Evolutionary conservation across 2,329 filamentous ascomycete species (phyloP).

Genomic region (Piedraia hortae): DNA sequence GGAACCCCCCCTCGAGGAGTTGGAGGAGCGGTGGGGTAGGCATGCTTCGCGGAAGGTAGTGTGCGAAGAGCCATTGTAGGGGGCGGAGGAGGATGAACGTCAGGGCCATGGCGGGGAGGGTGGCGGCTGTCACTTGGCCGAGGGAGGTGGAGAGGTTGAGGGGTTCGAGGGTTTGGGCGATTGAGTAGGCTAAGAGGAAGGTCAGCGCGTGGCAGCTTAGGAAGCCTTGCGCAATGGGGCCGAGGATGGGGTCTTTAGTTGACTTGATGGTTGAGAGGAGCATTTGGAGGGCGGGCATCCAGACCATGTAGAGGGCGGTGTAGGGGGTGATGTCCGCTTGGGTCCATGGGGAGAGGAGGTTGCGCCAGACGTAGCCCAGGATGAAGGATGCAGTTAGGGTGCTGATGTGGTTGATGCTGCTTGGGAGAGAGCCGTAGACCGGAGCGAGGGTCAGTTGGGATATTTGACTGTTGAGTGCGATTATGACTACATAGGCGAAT

Average conservation of each 20-base stretch:
- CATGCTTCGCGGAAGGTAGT: conserved; percentile 1
- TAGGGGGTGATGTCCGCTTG: conserved; percentile 21
- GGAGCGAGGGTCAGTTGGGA: conserved; percentile 58
- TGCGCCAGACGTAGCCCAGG: conserved; percentile 38
- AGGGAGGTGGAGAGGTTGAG: conserved; percentile 2
- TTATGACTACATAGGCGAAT: conserved; percentile 13
- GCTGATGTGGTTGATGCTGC: conserved; percentile 42
- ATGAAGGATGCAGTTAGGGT: conserved; percentile 35
- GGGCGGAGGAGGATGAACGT: conserved; percentile 2
- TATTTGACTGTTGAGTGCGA: conserved; percentile 37
- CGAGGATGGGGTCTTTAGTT: conserved; percentile 36
- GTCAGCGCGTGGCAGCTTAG: conserved; percentile 35
- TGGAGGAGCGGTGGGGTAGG: conserved; percentile 43
- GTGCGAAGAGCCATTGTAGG: conserved; percentile 2
- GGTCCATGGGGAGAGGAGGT: conserved; percentile 13
- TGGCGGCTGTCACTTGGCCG: conserved; percentile 23
- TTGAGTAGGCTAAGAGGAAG: conserved; percentile 15
- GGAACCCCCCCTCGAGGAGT: conserved; percentile 34
- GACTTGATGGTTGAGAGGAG: conserved; percentile 40
- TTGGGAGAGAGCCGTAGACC: conserved; percentile 63
- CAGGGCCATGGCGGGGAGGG: conserved; percentile 12
- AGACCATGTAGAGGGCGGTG: conserved; percentile 47
- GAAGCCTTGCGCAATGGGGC: conserved; percentile 47
- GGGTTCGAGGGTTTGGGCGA: conserved; percentile 7
- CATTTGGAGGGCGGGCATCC: conserved; percentile 45